Evolutionary conservation across 2,329 filamentous ascomycete species (phyloP).

Genomic region (Colletotrichum karsti): DNA sequence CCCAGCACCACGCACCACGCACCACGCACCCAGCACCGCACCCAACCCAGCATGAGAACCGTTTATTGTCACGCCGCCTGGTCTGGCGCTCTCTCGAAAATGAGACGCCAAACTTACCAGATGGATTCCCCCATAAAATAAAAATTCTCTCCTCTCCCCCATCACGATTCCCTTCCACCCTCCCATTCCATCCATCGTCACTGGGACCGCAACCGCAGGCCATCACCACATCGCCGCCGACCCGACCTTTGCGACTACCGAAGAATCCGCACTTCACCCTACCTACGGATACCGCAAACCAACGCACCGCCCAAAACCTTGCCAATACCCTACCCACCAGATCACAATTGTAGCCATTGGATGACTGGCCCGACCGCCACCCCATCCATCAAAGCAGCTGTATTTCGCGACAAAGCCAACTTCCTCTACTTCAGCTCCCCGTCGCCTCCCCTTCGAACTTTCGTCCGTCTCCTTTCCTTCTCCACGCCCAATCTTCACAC

Average conservation of each 20-base stretch:
- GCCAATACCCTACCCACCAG: conserved; percentile 18
- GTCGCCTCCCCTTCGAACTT: conserved; percentile 8
- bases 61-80: conserved; percentile 34
- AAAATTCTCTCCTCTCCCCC: conserved; percentile 31
- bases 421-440: background rate
- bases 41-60: conserved; percentile 33
- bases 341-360: conserved; percentile 22
- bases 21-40: conserved; percentile 20
- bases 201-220: no score
- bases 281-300: conserved; percentile 1
- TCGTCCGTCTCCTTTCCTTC: background rate
- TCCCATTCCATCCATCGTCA: conserved; percentile 26
- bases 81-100: conserved; percentile 35
- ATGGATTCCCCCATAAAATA: conserved; percentile 46
- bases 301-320: conserved; percentile 23
- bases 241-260: conserved; percentile 14
- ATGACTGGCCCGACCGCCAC: conserved; percentile 30
- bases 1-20: conserved; percentile 25
- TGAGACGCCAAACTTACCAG: conserved; percentile 45
- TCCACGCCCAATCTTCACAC: background rate
- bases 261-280: conserved; percentile 1
- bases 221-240: conserved; percentile 29
- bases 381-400: conserved; percentile 26
- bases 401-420: conserved; percentile 25
- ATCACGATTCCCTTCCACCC: conserved; percentile 30